A percentile compares a stretch with the other conserved stretches of the same genome.
Evolutionary conservation across 805 yeast species (phyloP).

Genomic region (Metschnikowia cubensis): DNA sequence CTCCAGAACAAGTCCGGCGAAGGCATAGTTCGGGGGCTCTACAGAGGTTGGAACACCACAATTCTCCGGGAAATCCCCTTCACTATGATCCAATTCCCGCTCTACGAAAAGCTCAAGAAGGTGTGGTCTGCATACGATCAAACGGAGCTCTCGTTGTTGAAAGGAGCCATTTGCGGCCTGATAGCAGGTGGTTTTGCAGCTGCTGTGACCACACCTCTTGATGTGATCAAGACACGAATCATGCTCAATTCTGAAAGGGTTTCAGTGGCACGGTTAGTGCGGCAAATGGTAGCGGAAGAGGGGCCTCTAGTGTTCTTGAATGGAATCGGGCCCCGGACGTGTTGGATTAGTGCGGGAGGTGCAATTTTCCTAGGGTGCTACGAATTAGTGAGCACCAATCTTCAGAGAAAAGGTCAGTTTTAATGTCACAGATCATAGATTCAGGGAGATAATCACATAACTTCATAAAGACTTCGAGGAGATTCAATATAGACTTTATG

Average conservation of each 20-base stretch:
- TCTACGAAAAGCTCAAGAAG: conserved; percentile 78
- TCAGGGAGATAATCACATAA: too few relatives aligned
- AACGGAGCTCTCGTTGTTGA: conserved; percentile 52
- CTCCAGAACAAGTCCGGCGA: conserved; percentile 67
- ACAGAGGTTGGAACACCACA: conserved; percentile 92
- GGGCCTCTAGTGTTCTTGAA: conserved; percentile 68
- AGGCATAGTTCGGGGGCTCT: conserved; percentile 72
- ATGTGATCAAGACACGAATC: conserved; percentile 75
- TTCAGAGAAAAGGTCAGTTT: neutral
- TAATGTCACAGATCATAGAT: too few relatives aligned
- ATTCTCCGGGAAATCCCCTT: conserved; percentile 95
- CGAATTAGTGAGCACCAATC: conserved; percentile 56
- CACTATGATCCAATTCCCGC: conserved; percentile 91
- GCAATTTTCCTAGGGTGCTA: conserved; percentile 95
- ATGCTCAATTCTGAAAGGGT: conserved; percentile 64
- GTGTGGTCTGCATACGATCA: conserved; percentile 45
- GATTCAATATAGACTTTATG: too few relatives aligned
- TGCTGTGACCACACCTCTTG: conserved; percentile 76
- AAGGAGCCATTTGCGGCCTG: conserved; percentile 83
- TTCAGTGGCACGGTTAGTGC: conserved; percentile 45
- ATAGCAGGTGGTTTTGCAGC: conserved; percentile 82
- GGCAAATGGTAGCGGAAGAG: conserved; percentile 59
- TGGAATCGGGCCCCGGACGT: conserved; percentile 92
- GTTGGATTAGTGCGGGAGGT: conserved; percentile 98
- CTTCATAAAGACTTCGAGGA: too few relatives aligned